Evolutionary conservation across 805 yeast species (phyloP), one percentile per base, ranked within the genome.

Genomic region (Spencermartinsiella europaea): DNA sequence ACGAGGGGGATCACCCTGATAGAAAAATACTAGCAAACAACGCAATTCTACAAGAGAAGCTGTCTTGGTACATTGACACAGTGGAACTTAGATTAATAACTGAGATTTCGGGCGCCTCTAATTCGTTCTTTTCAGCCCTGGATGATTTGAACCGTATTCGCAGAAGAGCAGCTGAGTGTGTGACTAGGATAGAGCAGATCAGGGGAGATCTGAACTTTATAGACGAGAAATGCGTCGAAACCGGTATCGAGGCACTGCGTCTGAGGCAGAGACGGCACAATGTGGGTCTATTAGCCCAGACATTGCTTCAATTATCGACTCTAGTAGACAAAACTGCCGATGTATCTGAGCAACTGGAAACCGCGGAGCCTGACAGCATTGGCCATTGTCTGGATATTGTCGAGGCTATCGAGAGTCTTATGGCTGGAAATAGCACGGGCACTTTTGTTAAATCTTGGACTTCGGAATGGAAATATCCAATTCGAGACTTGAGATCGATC

Each of bases 91-190:
- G 84, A 50, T 67, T 91, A 36, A 84, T 90, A 16, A 73, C 77
- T 34, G 96, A 89, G 63, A 88, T 93, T 27, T 83, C 95, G 2
- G 77, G 78, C 52, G 84, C 96, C 0, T 86, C 96, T 0, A 79
- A 80, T 44, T 81, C 90, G 5, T 91, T 93, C 60, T 89, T 89
- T 65, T 79, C 79, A 43, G 90, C 96, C 0, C 69, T 95, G 45
- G 86, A 81, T 45, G 95, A 88, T 52, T 75, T 93, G 47, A 80
- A 81, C 56, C 71, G 70, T 5, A 80, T 90, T 31, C 59, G 64
- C 1, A 77, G 76, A 51, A 47, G 52, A 20, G 77, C 90, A 2
- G 65, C 70, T 10, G 61, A 63, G 10, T 75, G 89, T 20, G 68
- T 83, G 0, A 60, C 63, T 3, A 68, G 73, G 34, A 69, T 83